A percentile compares a stretch with the other conserved stretches of the same genome.
Evolutionary conservation across 257 asterid genomes (phyloP).

Genomic region (Penstemon barbatus): DNA sequence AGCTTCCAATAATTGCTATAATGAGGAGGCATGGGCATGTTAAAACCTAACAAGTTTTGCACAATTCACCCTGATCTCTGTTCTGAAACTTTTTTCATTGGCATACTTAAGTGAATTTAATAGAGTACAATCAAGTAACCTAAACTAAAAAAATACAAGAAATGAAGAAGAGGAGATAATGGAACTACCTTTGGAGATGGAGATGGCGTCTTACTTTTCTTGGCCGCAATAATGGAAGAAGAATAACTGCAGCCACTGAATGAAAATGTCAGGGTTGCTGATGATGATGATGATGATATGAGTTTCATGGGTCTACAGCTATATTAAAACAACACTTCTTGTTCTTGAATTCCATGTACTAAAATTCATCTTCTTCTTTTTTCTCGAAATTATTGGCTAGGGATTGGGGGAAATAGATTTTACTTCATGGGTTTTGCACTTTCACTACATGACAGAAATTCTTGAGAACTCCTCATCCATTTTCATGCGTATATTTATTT

Average conservation of each 20-base stretch:
- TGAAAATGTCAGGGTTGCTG: conserved; percentile 37
- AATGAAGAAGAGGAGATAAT: background rate
- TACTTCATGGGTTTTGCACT: conserved; percentile 1
- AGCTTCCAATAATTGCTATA: background rate
- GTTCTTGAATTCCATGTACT: conserved; percentile 31
- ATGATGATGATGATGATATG: conserved; percentile 37
- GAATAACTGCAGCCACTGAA: conserved; percentile 37
- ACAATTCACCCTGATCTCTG: background rate
- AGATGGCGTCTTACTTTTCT: conserved; percentile 58
- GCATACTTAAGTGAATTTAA: background rate
- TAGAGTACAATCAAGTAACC: conserved; percentile 1
- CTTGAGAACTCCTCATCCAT: background rate
- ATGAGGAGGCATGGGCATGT: too few relatives aligned
- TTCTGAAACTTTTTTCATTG: background rate
- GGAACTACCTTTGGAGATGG: conserved; percentile 58
- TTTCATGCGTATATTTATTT: too few relatives aligned
- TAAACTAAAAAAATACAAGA: background rate
- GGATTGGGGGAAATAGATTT: background rate
- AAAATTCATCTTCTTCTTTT: conserved; percentile 8
- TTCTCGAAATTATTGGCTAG: background rate
- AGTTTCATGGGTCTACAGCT: conserved; percentile 52
- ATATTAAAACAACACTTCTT: conserved; percentile 21
- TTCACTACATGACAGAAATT: background rate
- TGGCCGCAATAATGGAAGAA: conserved; percentile 58
- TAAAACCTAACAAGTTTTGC: background rate